Evolutionary conservation across 192 early-diverging fungal genomes (phyloP).

Genomic region (Entomortierella chlamydospora): DNA sequence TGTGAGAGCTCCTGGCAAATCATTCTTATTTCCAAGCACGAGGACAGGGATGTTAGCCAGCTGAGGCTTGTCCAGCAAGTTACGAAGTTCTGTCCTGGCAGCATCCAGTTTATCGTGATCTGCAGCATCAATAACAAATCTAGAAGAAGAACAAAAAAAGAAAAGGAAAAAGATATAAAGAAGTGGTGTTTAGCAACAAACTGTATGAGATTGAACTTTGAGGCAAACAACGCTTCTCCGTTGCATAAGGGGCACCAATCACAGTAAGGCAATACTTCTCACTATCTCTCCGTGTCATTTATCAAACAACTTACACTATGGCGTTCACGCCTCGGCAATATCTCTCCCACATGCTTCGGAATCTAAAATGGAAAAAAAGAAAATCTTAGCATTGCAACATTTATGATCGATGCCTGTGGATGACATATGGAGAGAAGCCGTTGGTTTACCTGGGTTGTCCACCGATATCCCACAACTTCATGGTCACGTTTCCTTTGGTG

Average conservation of each 20-base stretch:
- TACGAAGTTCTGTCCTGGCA: constrained; percentile 91
- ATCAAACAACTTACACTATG: constrained; percentile 81
- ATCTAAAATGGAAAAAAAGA: constrained; percentile 58
- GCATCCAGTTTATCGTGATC: constrained; percentile 94
- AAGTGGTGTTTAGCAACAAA: background rate
- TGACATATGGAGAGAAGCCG: background rate
- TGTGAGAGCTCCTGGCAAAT: constrained; percentile 86
- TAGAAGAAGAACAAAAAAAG: constrained; percentile 27
- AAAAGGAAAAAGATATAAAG: background rate
- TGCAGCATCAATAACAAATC: constrained; percentile 97
- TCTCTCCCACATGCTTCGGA: constrained; percentile 96
- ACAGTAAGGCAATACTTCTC: no score
- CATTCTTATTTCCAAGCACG: constrained; percentile 99
- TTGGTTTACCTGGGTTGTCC: constrained; percentile 84
- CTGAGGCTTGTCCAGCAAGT: constrained; percentile 92
- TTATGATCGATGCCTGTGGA: no score
- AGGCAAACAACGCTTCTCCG: no score
- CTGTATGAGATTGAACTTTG: no score
- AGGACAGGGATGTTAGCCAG: constrained; percentile 95
- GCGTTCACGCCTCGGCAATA: constrained; percentile 95
- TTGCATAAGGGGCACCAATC: no score
- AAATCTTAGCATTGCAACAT: background rate
- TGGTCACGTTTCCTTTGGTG: constrained; percentile 92
- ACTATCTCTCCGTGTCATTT: no score
- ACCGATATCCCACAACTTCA: constrained; percentile 99